These are phyloP conservation scores for Senecio squalidus DNA, from an alignment of 140 eudicot species.

Conservation along the genomic window DNA sequence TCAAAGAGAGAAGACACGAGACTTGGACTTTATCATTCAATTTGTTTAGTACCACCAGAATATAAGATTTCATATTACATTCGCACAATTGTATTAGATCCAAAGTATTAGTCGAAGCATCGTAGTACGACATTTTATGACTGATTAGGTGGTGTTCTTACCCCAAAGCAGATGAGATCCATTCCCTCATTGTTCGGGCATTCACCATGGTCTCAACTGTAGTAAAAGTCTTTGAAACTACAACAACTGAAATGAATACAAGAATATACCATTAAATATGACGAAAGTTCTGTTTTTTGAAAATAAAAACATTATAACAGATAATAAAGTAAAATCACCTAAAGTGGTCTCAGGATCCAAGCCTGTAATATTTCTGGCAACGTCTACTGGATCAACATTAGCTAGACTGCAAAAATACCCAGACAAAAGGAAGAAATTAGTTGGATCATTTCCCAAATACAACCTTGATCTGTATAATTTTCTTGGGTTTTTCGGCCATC, in stretches of 20 bases:
- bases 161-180: constrained; percentile 96
- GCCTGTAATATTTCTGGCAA: constrained; percentile 84
- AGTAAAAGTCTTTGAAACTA: constrained; percentile 95
- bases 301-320: neutral
- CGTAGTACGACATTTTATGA: too few relatives aligned
- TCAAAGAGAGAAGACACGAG: neutral
- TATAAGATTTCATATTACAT: neutral
- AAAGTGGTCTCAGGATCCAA: constrained; percentile 88
- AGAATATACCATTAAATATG: neutral
- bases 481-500: too few relatives aligned
- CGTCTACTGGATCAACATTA: constrained; percentile 95
- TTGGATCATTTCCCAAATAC: too few relatives aligned
- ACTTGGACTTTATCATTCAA: neutral
- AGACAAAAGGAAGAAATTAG: neutral
- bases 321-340: constrained; percentile 38
- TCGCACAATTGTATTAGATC: constrained; percentile 1
- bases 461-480: too few relatives aligned
- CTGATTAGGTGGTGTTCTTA: constrained; percentile 21
- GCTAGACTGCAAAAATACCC: constrained; percentile 60
- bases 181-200: constrained; percentile 93
- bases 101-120: neutral
- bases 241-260: constrained; percentile 63
- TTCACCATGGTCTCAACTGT: constrained; percentile 98
- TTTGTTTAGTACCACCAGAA: neutral
- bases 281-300: neutral